phyloP scores from a whole-genome alignment of 106 monocot species.

The Phalaenopsis equestris region DNA sequence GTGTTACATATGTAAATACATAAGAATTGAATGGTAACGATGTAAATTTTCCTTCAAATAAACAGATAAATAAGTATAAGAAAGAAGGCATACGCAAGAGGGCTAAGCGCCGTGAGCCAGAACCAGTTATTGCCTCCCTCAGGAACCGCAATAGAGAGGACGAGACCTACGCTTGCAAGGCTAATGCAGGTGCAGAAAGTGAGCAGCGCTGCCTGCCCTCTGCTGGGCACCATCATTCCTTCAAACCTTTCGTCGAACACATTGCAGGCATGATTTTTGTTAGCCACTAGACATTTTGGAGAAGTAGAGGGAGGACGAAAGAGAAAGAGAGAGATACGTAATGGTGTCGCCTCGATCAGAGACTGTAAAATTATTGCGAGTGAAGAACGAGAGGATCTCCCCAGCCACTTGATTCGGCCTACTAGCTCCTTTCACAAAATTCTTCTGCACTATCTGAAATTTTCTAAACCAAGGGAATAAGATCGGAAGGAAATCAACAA shows the following conservation, averaged over 20 bases:
- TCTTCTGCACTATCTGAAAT: slow-evolving; percentile 85
- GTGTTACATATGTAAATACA: too few species aligned
- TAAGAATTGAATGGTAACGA: too few species aligned
- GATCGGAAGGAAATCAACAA: not conserved
- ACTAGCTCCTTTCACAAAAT: slow-evolving; percentile 38
- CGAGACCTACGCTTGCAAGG: slow-evolving; percentile 82
- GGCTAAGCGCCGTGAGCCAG: slow-evolving; percentile 69
- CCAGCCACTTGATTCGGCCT: slow-evolving; percentile 73
- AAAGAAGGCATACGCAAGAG: slow-evolving; percentile 49
- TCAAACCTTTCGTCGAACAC: slow-evolving; percentile 50
- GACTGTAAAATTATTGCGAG: slow-evolving; percentile 76
- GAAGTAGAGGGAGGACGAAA: not conserved
- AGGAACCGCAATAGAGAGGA: slow-evolving; percentile 83
- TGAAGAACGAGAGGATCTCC: slow-evolving; percentile 90
- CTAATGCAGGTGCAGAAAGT: slow-evolving; percentile 98
- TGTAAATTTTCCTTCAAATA: too few species aligned
- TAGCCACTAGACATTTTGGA: not conserved
- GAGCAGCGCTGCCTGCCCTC: slow-evolving; percentile 89
- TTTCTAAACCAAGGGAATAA: not conserved
- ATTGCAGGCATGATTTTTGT: not conserved
- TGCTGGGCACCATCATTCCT: slow-evolving; percentile 92
- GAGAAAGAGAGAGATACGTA: slow-evolving; percentile 42
- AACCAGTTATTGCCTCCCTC: slow-evolving; percentile 98
- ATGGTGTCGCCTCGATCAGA: slow-evolving; percentile 83
- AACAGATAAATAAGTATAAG: too few species aligned